Conservation (phyloP, 2,329 filamentous ascomycete species). For the Fusarium pseudograminearum region DNA sequence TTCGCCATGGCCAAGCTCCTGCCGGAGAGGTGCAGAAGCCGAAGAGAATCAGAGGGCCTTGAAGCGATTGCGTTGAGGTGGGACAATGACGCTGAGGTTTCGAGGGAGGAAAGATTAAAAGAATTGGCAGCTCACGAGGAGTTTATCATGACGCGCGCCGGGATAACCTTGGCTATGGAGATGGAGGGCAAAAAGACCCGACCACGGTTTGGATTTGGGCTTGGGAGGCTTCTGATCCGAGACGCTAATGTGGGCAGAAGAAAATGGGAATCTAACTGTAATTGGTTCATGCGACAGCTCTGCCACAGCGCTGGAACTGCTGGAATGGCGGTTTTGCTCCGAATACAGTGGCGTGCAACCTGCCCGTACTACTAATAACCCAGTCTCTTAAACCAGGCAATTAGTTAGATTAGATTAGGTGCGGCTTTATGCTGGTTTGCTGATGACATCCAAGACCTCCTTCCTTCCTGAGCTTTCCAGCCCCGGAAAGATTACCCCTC, state of each 20-base stretch:
- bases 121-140: slow-evolving; percentile 45
- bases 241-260: slow-evolving; percentile 40
- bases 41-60: slow-evolving; percentile 27
- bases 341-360: slow-evolving; percentile 15
- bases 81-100: slow-evolving; percentile 29
- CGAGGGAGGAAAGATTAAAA: slow-evolving; percentile 35
- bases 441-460: slow-evolving; percentile 31
- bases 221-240: slow-evolving; percentile 37
- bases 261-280: slow-evolving; percentile 31
- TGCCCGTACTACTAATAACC: background rate
- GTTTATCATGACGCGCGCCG: slow-evolving; percentile 48
- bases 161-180: slow-evolving; percentile 46
- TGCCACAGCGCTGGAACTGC: slow-evolving; percentile 28
- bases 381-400: background rate
- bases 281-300: slow-evolving; percentile 38
- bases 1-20: slow-evolving; percentile 56
- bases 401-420: background rate
- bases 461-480: slow-evolving; percentile 14
- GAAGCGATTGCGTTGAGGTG: slow-evolving; percentile 35
- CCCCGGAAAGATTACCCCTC: slow-evolving; percentile 29
- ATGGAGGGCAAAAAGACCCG: slow-evolving; percentile 33
- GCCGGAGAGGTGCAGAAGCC: slow-evolving; percentile 44
- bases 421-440: slow-evolving; percentile 8
- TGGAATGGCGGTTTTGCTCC: slow-evolving; percentile 24
- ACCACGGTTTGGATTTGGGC: slow-evolving; percentile 27